These are phyloP conservation scores for Cucurbitaria berberidis DNA, from an alignment of 2,329 filamentous ascomycete species.

Conservation along the genomic window DNA sequence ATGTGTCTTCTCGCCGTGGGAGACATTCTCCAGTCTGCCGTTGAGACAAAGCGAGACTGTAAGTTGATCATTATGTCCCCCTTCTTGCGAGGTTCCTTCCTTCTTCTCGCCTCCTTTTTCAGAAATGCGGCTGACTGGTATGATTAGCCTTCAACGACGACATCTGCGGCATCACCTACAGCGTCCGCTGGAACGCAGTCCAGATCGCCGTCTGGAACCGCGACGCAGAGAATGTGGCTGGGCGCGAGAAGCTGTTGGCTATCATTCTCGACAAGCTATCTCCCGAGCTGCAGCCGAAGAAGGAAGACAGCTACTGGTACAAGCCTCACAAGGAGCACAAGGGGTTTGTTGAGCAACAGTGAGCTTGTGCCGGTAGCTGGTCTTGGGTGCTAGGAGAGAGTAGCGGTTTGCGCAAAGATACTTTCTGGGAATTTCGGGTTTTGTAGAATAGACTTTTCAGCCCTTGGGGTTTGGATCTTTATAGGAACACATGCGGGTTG, in stretches of 20 bases:
- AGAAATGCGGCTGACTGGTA: background rate
- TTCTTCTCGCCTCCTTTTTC: background rate
- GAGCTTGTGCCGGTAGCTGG: slow-evolving; percentile 1
- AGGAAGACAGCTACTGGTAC: slow-evolving; percentile 71
- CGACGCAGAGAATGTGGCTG: slow-evolving; percentile 78
- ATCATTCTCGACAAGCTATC: slow-evolving; percentile 77
- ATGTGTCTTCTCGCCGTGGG: slow-evolving; percentile 83
- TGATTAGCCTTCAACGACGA: slow-evolving; percentile 68
- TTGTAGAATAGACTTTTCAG: background rate
- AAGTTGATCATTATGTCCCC: slow-evolving; percentile 42
- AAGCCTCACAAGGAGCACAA: slow-evolving; percentile 89
- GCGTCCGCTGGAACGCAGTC: slow-evolving; percentile 86
- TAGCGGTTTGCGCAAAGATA: background rate
- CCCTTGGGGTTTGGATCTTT: slow-evolving; percentile 3
- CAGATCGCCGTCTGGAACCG: slow-evolving; percentile 95
- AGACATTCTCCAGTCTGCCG: slow-evolving; percentile 75
- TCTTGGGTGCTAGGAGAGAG: background rate
- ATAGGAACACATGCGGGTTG: slow-evolving; percentile 8
- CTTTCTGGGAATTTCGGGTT: background rate
- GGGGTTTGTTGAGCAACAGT: slow-evolving; percentile 62
- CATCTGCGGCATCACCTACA: slow-evolving; percentile 85
- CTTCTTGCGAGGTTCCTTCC: no score
- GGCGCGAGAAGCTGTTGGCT: slow-evolving; percentile 74
- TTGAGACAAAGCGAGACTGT: slow-evolving; percentile 68
- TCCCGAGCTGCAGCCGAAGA: slow-evolving; percentile 73